Conservation (phyloP, 768 basidiomycete species). For the Lactarius tabidus region DNA sequence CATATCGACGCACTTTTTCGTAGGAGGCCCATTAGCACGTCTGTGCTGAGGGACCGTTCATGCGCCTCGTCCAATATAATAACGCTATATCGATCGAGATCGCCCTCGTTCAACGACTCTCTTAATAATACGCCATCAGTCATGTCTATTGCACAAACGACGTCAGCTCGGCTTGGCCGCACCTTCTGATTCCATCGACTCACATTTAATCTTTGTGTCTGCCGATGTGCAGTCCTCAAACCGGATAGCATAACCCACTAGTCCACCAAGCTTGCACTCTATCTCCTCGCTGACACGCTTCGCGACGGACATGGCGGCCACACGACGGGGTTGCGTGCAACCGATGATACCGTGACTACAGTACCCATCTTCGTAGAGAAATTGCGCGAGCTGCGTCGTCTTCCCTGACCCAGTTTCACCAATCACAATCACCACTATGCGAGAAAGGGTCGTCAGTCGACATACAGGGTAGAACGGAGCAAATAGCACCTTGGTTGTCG, state of each 20-base stretch:
- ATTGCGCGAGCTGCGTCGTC: constrained; percentile 94
- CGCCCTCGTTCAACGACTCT: constrained; percentile 98
- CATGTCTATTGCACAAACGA: constrained; percentile 62
- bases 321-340: constrained; percentile 97
- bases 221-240: constrained; percentile 96
- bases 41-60: constrained; percentile 94
- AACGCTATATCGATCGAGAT: constrained; percentile 92
- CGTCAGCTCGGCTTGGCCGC: neutral
- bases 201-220: constrained; percentile 97
- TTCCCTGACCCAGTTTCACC: constrained; percentile 99
- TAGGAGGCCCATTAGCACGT: constrained; percentile 95
- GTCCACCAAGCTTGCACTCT: constrained; percentile 90
- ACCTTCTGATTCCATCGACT: constrained; percentile 29
- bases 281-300: constrained; percentile 99
- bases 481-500: constrained; percentile 81
- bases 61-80: constrained; percentile 99
- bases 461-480: constrained; percentile 15
- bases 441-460: neutral
- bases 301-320: constrained; percentile 99
- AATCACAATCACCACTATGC: constrained; percentile 83
- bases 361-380: constrained; percentile 96
- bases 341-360: constrained; percentile 86
- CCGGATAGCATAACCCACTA: constrained; percentile 96
- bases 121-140: constrained; percentile 98
- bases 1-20: constrained; percentile 69